These are phyloP conservation scores for Salvia hispanica DNA, from an alignment of 257 asterid genomes.

Conservation along the genomic window DNA sequence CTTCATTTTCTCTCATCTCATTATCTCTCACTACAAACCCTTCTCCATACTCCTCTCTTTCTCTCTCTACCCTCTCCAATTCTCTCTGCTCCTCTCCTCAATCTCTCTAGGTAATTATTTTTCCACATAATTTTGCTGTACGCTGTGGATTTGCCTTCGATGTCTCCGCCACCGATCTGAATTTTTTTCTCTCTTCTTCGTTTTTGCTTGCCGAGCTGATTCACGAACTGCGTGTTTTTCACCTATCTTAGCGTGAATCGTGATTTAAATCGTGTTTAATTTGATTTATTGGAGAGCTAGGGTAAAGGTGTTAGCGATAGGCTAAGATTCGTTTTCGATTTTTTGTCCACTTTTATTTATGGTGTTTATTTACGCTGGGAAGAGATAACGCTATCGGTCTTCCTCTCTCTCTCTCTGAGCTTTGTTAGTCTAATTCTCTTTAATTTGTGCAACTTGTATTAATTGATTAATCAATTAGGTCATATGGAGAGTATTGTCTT, in stretches of 20 bases:
- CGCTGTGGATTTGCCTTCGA: conserved; percentile 15
- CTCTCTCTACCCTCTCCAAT: neutral
- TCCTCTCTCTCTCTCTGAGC: neutral
- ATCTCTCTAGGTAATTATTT: conserved; percentile 26
- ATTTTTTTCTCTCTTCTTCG: neutral
- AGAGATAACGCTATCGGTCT: conserved; percentile 7
- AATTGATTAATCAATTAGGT: neutral
- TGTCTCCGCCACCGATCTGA: conserved; percentile 28
- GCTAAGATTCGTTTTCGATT: neutral
- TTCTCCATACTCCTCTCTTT: neutral
- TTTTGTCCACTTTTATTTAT: neutral
- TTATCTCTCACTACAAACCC: conserved; percentile 36
- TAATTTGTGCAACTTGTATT: conserved; percentile 4
- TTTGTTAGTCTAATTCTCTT: neutral
- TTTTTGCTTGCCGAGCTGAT: neutral
- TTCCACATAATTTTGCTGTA: conserved; percentile 3
- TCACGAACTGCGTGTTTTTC: neutral
- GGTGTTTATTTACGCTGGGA: neutral
- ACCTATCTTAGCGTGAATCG: neutral
- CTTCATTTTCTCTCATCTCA: conserved; percentile 25
- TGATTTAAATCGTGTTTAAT: neutral
- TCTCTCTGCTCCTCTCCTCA: neutral
- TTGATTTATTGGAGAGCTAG: conserved; percentile 18
- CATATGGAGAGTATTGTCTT: neutral
- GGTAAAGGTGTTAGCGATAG: neutral